Base-by-base conservation (phyloP, 2,329 filamentous ascomycete genomes). In the Lecanicillium sp. region DNA sequence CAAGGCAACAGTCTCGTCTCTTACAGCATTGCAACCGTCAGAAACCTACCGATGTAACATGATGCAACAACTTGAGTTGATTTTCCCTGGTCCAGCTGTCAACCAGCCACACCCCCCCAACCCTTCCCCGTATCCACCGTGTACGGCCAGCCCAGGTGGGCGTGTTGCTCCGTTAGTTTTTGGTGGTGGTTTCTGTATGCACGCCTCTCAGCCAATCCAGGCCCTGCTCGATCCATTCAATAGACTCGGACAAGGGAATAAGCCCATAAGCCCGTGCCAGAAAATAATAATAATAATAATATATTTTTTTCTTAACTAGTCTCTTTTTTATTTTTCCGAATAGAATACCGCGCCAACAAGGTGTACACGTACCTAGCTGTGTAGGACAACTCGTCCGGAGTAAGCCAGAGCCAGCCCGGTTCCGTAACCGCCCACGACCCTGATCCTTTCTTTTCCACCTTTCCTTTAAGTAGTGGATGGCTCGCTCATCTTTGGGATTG, bases 171-270 rank as follows among this genome's bases (percentile, higher is more conserved):
- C n/a, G n/a, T n/a, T n/a, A n/a, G n/a, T n/a, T n/a, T n/a, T n/a
- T n/a, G n/a, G n/a, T n/a, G n/a, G n/a, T n/a, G n/a, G n/a, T n/a
- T 23, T 24, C 14, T 14, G 24, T 19, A 15, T 27, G 26, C 17
- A 20, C 21, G n/a, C 11, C 19, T n/a, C 14, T 47, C 36, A 19
- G 35, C 36, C 35, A 40, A 38, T 47, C 44, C 42, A 12, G 24
- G 27, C 26, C 27, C 14, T 15, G 23, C 42, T 32, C 44, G 44
- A 47, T 30, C 44, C 36, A 47, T 33, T 40, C 44, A 47, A 47
- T 47, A 47, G 36, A 47, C 44, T 47, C 44, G 21, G 29, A 11
- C 27, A 24, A 35, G 35, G 26, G 24, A 32, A 33, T 29, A 40
- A 12, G 9, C 9, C 20, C 15, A 33, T 29, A 40, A 12, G 9